Percentiles rank a stretch among this genome's conserved stretches.
Conservation (phyloP, 139 green algal genomes). For the Tetradesmus obliquus region DNA sequence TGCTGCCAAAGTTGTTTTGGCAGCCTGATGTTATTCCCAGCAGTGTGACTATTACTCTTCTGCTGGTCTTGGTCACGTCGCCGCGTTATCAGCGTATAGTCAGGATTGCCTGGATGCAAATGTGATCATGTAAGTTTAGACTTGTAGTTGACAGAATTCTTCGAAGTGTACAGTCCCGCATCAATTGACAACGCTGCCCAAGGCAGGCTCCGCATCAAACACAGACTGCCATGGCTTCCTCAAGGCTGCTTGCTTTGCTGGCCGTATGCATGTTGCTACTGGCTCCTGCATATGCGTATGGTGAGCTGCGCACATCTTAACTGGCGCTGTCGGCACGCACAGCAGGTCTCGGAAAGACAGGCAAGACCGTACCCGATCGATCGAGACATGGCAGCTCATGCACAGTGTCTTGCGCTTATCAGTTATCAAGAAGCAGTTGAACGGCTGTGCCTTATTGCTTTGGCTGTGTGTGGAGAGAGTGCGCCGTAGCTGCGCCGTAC, state of each 20-base stretch:
- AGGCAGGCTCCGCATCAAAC: neutral
- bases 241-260: neutral
- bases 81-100: too few species aligned
- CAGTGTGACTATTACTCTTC: too few species aligned
- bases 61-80: too few species aligned
- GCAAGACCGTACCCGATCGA: neutral
- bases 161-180: neutral
- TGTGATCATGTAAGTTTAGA: too few species aligned
- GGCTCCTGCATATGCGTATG: neutral
- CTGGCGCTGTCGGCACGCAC: too few species aligned
- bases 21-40: too few species aligned
- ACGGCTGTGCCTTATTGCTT: too few species aligned
- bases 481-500: neutral
- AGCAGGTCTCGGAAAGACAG: neutral
- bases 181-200: neutral
- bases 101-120: too few species aligned
- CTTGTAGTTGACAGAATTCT: too few species aligned
- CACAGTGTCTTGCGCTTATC: neutral
- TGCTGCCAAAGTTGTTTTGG: too few species aligned
- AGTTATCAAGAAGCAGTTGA: too few species aligned
- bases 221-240: neutral
- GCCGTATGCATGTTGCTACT: neutral
- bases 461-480: neutral
- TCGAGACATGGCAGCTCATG: neutral
- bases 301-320: neutral